Percentiles rank a stretch among this genome's conserved stretches.
These are phyloP conservation scores for Dimargaris xerosporica DNA, from an alignment of 192 early-diverging fungal genomes.

Conservation along the genomic window DNA sequence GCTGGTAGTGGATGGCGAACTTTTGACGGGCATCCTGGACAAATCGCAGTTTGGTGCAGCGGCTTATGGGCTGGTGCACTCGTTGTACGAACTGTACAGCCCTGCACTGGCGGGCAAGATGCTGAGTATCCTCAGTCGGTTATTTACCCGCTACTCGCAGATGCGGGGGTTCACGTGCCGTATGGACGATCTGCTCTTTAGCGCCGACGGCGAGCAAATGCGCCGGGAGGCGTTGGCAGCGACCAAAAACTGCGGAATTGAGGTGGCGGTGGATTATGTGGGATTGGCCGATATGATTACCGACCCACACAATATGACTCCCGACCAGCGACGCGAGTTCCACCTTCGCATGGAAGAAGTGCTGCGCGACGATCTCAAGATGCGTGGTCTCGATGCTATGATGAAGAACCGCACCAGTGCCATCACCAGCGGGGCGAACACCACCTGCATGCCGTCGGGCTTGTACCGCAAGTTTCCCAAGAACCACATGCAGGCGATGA, in stretches of 20 bases:
- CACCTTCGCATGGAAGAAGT: slow-evolving; percentile 69
- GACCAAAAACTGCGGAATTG: slow-evolving; percentile 43
- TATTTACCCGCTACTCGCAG: slow-evolving; percentile 85
- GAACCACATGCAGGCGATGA: slow-evolving; percentile 99
- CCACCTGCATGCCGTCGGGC: slow-evolving; percentile 21
- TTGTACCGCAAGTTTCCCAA: slow-evolving; percentile 60
- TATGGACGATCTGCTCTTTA: slow-evolving; percentile 95
- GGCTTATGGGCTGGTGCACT: slow-evolving; percentile 85
- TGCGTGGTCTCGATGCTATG: slow-evolving; percentile 75
- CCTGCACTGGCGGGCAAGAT: slow-evolving; percentile 74
- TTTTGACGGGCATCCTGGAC: slow-evolving; percentile 87
- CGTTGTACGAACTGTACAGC: slow-evolving; percentile 90
- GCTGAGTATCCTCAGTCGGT: slow-evolving; percentile 73
- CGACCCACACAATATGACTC: slow-evolving; percentile 19
- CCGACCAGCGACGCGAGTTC: slow-evolving; percentile 37
- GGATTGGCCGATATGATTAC: slow-evolving; percentile 37
- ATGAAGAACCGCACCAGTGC: slow-evolving; percentile 74
- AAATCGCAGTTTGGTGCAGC: slow-evolving; percentile 95
- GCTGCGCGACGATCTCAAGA: slow-evolving; percentile 63
- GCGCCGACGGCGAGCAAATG: slow-evolving; percentile 55
- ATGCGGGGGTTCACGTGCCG: slow-evolving; percentile 86
- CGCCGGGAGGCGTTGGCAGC: slow-evolving; percentile 57
- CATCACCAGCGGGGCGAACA: slow-evolving; percentile 39
- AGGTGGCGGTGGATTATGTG: slow-evolving; percentile 60
- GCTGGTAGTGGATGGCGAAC: slow-evolving; percentile 71